Base-by-base conservation (phyloP, 1,139 yeast genomes). In the Pichia terricola region DNA sequence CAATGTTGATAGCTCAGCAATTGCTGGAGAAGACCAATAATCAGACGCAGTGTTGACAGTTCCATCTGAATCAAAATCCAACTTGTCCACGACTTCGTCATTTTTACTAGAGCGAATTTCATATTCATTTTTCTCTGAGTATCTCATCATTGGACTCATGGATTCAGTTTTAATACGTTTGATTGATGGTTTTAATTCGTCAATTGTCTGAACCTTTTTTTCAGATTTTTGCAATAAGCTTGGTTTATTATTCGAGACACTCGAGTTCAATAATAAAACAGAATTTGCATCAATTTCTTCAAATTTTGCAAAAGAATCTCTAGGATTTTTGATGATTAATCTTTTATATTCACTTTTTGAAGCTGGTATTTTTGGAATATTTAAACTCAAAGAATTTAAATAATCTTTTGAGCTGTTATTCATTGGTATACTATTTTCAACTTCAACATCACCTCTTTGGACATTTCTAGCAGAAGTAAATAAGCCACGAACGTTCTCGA, bases 11-110 rank as follows among this genome's bases (percentile, higher is more conserved):
- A 88, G 67, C 32, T 75, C 78, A 2, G 68, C 68, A 11, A 85
- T 66, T 0, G 84, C 63, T 1, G 96, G 96, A 1, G 80, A 71
- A 47, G 87, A 78, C 94, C 95, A 88, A 60, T 88, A 88, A 34
- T 10, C 35, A 6, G 6, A 7, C 11, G 22, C 25, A n/a, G 35
- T 11, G 11, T 11, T 16, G 7, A 10, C 9, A 8, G 7, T 30
- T 8, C 32, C 7, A 10, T 30, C 32, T 8, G 32, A 7, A 8
- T 7, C 7, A 8, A 10, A 30, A 34, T 10, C 35, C 11, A 34
- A n/a, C 11, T 34, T 8, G 6, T 10, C 7, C 6, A 11, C 22
- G 11, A 7, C 11, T 9, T 7, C 6, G 6, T 10, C 11, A 11
- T 34, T 16, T 9, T 34, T 8, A 28, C 32, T 28, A 10, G 32